phyloP scores from a whole-genome alignment of 352 stramenopile species.

The Globisporangium parvum region DNA sequence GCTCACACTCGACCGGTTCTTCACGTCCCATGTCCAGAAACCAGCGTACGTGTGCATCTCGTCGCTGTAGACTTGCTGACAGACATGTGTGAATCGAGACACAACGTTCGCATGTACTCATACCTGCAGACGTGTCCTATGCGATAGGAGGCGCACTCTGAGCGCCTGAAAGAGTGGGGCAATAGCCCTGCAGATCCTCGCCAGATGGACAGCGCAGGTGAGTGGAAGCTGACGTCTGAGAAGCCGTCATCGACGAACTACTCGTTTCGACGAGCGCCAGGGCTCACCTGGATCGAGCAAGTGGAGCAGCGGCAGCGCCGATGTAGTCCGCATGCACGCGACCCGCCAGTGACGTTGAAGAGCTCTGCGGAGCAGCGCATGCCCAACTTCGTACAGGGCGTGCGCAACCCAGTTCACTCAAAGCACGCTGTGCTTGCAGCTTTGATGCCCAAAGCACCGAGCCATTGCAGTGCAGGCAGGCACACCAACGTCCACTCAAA shows the following conservation, averaged over 20 bases:
- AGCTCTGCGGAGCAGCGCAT: constrained; percentile 28
- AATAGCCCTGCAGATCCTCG: constrained; percentile 23
- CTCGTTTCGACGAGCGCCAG: constrained; percentile 44
- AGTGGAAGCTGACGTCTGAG: constrained; percentile 65
- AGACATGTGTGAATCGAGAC: neutral
- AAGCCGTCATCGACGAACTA: constrained; percentile 48
- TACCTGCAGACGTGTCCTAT: neutral
- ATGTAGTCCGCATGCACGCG: constrained; percentile 29
- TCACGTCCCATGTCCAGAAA: constrained; percentile 3
- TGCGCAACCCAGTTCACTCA: constrained; percentile 27
- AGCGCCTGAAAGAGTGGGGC: constrained; percentile 49
- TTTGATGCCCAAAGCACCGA: neutral
- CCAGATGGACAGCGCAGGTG: constrained; percentile 41
- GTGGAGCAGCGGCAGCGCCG: constrained; percentile 44
- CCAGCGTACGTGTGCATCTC: neutral
- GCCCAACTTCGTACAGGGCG: constrained; percentile 46
- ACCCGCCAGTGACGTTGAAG: neutral
- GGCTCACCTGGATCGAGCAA: constrained; percentile 67
- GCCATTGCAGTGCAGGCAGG: neutral
- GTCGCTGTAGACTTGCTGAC: neutral
- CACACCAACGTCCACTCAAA: neutral
- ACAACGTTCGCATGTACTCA: neutral
- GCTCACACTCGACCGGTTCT: constrained; percentile 8
- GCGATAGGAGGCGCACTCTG: constrained; percentile 15
- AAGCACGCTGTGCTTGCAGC: constrained; percentile 13